A percentile compares a stretch with the other conserved stretches of the same genome.
These are phyloP conservation scores for Hirschioporus abietinus DNA, from an alignment of 768 basidiomycete genomes.

Conservation along the genomic window DNA sequence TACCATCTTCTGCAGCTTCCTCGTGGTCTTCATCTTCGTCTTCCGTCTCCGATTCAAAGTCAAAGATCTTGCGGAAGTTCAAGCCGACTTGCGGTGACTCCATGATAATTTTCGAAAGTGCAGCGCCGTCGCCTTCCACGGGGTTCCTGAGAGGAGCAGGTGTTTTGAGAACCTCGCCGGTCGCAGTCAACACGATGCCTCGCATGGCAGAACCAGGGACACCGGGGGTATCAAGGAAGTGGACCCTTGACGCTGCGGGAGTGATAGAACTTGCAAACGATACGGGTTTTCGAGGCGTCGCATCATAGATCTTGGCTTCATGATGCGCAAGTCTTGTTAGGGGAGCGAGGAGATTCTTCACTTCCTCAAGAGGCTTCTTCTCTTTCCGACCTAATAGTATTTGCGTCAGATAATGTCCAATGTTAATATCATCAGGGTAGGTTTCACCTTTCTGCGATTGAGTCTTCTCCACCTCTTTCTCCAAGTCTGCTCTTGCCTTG, in stretches of 20 bases:
- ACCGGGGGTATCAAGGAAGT: constrained; percentile 16
- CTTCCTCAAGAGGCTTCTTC: constrained; percentile 65
- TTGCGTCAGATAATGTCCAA: constrained; percentile 1
- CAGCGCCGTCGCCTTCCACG: constrained; percentile 22
- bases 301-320: constrained; percentile 18
- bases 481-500: constrained; percentile 26
- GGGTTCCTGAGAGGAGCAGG: constrained; percentile 41
- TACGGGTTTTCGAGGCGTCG: constrained; percentile 16
- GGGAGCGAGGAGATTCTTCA: constrained; percentile 62
- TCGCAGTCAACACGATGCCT: constrained; percentile 71
- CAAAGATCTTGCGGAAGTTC: constrained; percentile 76
- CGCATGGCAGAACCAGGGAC: constrained; percentile 35
- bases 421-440: background rate
- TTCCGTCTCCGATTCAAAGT: constrained; percentile 38
- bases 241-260: constrained; percentile 10
- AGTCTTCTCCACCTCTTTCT: background rate
- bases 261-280: constrained; percentile 23
- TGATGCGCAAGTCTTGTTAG: constrained; percentile 31
- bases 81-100: constrained; percentile 66
- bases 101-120: constrained; percentile 62
- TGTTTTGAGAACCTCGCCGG: constrained; percentile 69
- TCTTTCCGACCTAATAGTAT: constrained; percentile 38
- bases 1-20: constrained; percentile 20
- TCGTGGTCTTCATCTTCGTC: constrained; percentile 24
- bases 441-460: background rate